Conservation (phyloP, 306 rosid species). For the Myrica gale region DNA sequence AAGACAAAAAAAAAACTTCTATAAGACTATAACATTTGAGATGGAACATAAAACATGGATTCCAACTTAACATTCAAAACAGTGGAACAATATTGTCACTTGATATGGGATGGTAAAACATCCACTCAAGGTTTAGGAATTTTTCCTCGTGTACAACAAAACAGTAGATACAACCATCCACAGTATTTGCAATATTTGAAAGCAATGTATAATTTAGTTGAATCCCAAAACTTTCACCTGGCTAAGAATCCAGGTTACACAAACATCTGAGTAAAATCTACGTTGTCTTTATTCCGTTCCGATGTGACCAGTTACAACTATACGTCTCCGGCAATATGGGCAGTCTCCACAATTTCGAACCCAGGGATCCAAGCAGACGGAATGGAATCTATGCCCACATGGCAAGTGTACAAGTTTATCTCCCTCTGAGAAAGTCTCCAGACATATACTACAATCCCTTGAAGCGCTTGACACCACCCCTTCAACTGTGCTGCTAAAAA, state of each 20-base stretch:
- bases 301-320: constrained; percentile 36
- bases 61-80: not conserved
- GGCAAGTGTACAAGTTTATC: constrained; percentile 61
- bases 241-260: not conserved
- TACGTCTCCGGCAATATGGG: constrained; percentile 68
- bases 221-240: constrained; percentile 21
- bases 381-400: constrained; percentile 76
- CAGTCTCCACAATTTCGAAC: constrained; percentile 73
- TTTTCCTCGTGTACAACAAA: not conserved
- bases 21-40: not conserved
- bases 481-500: constrained; percentile 36
- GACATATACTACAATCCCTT: constrained; percentile 79
- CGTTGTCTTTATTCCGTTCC: not conserved
- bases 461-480: constrained; percentile 32
- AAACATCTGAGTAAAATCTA: constrained; percentile 7
- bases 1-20: not conserved
- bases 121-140: not conserved
- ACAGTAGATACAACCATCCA: not conserved
- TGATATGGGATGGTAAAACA: not conserved
- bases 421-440: constrained; percentile 65
- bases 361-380: constrained; percentile 79
- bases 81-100: not conserved
- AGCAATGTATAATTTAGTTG: not conserved
- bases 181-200: not conserved
- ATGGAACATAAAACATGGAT: not conserved